A percentile compares a stretch with the other conserved stretches of the same genome.
These are phyloP conservation scores for Colletotrichum sp. DNA, from an alignment of 2,329 filamentous ascomycete species.

Conservation along the genomic window DNA sequence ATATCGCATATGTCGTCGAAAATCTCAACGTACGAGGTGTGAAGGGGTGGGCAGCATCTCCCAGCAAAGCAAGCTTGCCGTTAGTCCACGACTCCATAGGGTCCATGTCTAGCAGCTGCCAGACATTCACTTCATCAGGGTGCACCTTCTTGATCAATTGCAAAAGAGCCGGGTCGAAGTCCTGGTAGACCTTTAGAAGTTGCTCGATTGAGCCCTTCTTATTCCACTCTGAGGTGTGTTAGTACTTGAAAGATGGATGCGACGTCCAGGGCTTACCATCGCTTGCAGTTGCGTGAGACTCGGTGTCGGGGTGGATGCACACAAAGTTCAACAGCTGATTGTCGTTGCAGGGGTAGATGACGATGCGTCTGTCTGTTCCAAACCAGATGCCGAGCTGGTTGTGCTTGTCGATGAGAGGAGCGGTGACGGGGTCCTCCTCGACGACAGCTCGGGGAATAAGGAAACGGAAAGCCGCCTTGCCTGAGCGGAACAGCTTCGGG, in stretches of 20 bases:
- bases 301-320: slow-evolving; percentile 52
- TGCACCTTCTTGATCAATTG: slow-evolving; percentile 47
- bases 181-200: slow-evolving; percentile 41
- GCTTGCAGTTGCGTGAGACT: slow-evolving; percentile 34
- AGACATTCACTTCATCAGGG: slow-evolving; percentile 54
- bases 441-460: slow-evolving; percentile 40
- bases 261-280: slow-evolving; percentile 30
- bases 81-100: slow-evolving; percentile 59
- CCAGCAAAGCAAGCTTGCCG: slow-evolving; percentile 59
- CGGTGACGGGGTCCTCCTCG: slow-evolving; percentile 36
- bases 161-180: slow-evolving; percentile 45
- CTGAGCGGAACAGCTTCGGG: slow-evolving; percentile 43
- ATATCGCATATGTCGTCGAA: no score
- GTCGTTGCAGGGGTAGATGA: slow-evolving; percentile 51
- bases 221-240: slow-evolving; percentile 38
- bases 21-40: slow-evolving; percentile 52
- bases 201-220: slow-evolving; percentile 36
- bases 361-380: slow-evolving; percentile 43
- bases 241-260: not conserved
- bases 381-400: slow-evolving; percentile 43
- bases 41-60: slow-evolving; percentile 73
- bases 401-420: slow-evolving; percentile 29
- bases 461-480: slow-evolving; percentile 62
- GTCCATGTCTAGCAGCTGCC: slow-evolving; percentile 67
- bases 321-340: slow-evolving; percentile 53